Conservation (phyloP, 352 stramenopile genomes). For the Globisporangium radiosum region DNA sequence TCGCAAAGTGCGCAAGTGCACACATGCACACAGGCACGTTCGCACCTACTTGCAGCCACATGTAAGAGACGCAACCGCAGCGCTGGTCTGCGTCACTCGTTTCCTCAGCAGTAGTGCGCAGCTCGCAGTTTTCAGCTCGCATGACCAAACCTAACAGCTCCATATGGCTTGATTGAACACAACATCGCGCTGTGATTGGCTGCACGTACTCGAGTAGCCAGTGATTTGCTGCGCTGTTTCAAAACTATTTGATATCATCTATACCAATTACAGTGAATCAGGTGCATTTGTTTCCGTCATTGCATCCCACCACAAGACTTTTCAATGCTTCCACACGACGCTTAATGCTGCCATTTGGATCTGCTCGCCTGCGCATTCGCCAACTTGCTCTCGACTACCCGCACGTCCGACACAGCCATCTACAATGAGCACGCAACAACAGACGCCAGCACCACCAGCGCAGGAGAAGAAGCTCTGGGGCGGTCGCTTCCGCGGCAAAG, state of each 20-base stretch:
- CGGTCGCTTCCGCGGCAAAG: slow-evolving; percentile 92
- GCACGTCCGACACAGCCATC: not conserved
- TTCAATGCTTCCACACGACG: not conserved
- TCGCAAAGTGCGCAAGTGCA: not conserved
- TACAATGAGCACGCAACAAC: too few species aligned
- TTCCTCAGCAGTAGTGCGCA: too few species aligned
- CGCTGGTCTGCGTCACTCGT: too few species aligned
- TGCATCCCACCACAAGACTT: not conserved
- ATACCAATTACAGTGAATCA: not conserved
- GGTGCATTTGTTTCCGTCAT: not conserved
- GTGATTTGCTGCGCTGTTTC: not conserved
- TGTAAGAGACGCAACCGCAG: too few species aligned
- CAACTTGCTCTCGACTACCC: not conserved
- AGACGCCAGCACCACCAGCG: slow-evolving; percentile 15
- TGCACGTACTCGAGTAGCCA: too few species aligned
- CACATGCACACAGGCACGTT: too few species aligned
- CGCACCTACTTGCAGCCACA: too few species aligned
- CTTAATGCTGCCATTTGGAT: not conserved
- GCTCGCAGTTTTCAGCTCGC: too few species aligned
- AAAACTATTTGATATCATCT: not conserved
- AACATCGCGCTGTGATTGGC: too few species aligned
- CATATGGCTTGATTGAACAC: too few species aligned
- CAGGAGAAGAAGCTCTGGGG: slow-evolving; percentile 85
- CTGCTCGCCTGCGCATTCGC: not conserved
- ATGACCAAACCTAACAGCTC: too few species aligned